A percentile compares a stretch with the other conserved stretches of the same genome.
Conservation (phyloP, 1,284 basidiomycete genomes). For the Ceratobasidium sp. region DNA sequence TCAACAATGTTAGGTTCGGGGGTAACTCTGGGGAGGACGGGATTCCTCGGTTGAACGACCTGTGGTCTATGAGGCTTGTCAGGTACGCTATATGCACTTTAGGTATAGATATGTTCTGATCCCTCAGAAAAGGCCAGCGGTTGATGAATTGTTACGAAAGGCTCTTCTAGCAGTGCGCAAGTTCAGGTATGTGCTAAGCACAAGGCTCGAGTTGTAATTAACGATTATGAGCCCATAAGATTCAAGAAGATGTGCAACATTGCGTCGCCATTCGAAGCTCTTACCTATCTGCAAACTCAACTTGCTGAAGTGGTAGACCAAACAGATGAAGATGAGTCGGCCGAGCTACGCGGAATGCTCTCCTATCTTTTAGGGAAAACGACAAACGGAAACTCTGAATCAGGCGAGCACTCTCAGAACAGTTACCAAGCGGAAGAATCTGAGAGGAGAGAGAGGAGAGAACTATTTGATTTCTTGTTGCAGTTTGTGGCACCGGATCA, state of each 20-base stretch:
- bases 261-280: slow-evolving; percentile 72
- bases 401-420: slow-evolving; percentile 2
- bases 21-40: slow-evolving; percentile 45
- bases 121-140: slow-evolving; percentile 31
- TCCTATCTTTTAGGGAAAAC: slow-evolving; percentile 67
- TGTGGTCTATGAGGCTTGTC: slow-evolving; percentile 78
- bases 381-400: slow-evolving; percentile 31
- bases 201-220: neutral
- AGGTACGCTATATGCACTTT: slow-evolving; percentile 63
- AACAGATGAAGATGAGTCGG: slow-evolving; percentile 70
- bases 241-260: slow-evolving; percentile 84
- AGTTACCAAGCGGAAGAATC: slow-evolving; percentile 60
- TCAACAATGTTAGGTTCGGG: slow-evolving; percentile 40
- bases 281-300: slow-evolving; percentile 77
- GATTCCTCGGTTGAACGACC: slow-evolving; percentile 71
- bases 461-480: slow-evolving; percentile 77
- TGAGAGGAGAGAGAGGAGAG: slow-evolving; percentile 66
- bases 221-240: slow-evolving; percentile 58
- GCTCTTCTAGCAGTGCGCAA: slow-evolving; percentile 41
- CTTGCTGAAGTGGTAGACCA: slow-evolving; percentile 81
- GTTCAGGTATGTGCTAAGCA: slow-evolving; percentile 32
- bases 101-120: neutral
- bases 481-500: slow-evolving; percentile 71
- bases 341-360: slow-evolving; percentile 75
- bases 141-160: slow-evolving; percentile 47